A percentile compares a stretch with the other conserved stretches of the same genome.
Evolutionary conservation across 805 yeast species (phyloP).

Genomic region (Spathaspora girioi): DNA sequence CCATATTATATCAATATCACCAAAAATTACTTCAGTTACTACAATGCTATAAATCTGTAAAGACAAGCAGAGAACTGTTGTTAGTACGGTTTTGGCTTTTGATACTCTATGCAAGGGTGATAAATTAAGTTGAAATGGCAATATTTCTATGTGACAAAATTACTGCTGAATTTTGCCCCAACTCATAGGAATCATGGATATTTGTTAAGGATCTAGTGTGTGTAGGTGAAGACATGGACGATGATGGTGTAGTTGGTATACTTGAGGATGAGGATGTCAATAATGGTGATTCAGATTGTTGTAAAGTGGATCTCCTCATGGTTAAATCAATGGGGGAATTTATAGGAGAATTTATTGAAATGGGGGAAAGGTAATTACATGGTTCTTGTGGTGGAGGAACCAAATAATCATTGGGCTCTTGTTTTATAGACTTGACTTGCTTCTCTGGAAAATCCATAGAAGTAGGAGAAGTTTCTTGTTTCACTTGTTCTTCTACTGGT

Average conservation of each 20-base stretch:
- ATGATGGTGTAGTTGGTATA: constrained; percentile 7
- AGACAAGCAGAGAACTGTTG: constrained; percentile 30
- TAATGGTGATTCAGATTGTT: constrained; percentile 1
- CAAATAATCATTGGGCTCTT: background rate
- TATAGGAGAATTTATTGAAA: constrained; percentile 36
- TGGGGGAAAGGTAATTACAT: constrained; percentile 38
- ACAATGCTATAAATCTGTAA: constrained; percentile 27
- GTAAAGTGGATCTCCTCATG: constrained; percentile 10
- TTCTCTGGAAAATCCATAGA: constrained; percentile 3
- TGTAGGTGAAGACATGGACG: constrained; percentile 7
- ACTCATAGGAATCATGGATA: constrained; percentile 26
- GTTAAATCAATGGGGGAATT: constrained; percentile 40
- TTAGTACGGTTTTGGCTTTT: background rate
- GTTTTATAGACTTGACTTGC: background rate
- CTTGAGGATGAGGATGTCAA: constrained; percentile 1
- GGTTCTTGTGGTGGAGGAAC: background rate
- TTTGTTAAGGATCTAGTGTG: constrained; percentile 1
- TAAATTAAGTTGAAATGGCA: background rate
- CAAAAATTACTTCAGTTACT: constrained; percentile 20
- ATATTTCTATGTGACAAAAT: constrained; percentile 22
- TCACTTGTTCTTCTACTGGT: background rate
- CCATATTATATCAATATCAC: background rate
- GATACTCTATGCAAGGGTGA: background rate
- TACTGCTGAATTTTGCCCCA: constrained; percentile 48
- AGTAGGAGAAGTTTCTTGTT: background rate